Conservation (phyloP, 495 filamentous ascomycete genomes). For the Penicillium egyptiacum region DNA sequence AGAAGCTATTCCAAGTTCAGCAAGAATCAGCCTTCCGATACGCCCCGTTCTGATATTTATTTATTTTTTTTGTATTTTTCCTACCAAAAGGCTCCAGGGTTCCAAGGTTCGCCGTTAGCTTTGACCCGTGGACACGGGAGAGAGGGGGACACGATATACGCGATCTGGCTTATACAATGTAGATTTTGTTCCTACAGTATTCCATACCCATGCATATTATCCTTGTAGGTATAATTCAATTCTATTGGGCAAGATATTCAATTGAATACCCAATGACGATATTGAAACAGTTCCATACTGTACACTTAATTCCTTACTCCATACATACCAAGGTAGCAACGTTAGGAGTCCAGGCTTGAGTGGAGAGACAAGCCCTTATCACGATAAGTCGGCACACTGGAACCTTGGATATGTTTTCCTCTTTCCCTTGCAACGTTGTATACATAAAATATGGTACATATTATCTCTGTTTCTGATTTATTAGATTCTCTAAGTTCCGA, state of each 20-base stretch:
- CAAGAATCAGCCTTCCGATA: constrained; percentile 2
- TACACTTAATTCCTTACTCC: background rate
- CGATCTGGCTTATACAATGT: background rate
- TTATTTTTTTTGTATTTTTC: background rate
- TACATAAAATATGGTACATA: background rate
- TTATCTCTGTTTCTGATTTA: background rate
- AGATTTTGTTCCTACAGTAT: background rate
- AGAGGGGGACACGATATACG: background rate
- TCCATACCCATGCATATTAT: background rate
- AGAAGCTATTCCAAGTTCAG: background rate
- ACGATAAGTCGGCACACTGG: constrained; percentile 1
- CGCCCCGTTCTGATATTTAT: constrained; percentile 1
- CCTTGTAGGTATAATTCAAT: background rate
- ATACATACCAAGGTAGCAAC: constrained; percentile 1
- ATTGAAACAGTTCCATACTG: background rate
- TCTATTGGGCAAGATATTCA: background rate
- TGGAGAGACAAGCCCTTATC: constrained; percentile 10
- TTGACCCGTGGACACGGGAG: background rate
- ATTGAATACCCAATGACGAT: background rate
- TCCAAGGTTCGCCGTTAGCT: background rate
- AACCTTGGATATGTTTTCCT: background rate
- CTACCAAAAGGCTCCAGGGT: background rate
- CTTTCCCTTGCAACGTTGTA: background rate
- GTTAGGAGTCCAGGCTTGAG: background rate
- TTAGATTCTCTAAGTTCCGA: background rate